A percentile compares a stretch with the other conserved stretches of the same genome.
Evolutionary conservation across 2,329 filamentous ascomycete species (phyloP).

Genomic region (Sclerotinia sclerotiorum): DNA sequence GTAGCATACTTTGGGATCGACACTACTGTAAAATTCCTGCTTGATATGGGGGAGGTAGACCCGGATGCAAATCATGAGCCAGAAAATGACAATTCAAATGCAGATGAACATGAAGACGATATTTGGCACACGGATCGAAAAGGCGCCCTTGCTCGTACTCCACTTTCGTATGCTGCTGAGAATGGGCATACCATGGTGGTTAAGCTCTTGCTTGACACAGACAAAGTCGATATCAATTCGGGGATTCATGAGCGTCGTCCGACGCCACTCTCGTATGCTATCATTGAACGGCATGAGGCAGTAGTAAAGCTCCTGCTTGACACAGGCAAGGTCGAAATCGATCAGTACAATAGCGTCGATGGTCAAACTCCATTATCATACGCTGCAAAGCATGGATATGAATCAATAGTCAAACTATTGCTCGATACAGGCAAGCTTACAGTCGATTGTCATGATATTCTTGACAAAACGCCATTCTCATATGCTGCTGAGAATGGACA

Average conservation of each 20-base stretch:
- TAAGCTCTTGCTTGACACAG: neutral
- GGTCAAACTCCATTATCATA: neutral
- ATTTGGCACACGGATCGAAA: too few relatives aligned
- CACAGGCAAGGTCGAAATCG: neutral
- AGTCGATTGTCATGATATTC: accelerated
- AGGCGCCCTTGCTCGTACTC: neutral
- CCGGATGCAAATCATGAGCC: too few relatives aligned
- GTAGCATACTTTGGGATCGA: slow-evolving; percentile 11
- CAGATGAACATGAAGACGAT: too few relatives aligned
- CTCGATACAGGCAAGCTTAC: neutral
- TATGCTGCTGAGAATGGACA: neutral
- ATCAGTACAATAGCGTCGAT: neutral
- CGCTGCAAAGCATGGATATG: neutral
- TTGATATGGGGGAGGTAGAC: neutral
- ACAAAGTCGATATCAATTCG: neutral
- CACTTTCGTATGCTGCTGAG: neutral
- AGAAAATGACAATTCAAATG: too few relatives aligned
- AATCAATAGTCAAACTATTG: neutral
- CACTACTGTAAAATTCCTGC: neutral
- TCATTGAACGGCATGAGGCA: neutral
- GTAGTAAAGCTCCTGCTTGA: neutral
- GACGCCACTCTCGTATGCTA: neutral
- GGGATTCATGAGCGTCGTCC: neutral
- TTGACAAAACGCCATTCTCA: neutral
- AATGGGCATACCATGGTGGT: neutral